Percentiles rank a stretch among this genome's conserved stretches.
Evolutionary conservation across 805 yeast species (phyloP).

Genomic region (Wickerhamomyces pijperi): DNA sequence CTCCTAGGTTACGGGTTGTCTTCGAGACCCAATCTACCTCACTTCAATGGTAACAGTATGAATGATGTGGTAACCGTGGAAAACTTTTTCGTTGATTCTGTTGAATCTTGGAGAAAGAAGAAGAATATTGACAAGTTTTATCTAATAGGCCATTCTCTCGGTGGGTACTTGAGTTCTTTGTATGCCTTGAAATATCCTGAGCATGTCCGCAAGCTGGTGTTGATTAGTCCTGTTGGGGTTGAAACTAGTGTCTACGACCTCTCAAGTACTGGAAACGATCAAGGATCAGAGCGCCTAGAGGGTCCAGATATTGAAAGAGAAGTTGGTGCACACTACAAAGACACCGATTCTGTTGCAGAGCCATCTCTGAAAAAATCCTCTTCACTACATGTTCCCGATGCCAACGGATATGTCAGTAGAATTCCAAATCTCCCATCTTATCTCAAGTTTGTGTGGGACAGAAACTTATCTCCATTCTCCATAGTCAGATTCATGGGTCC

Average conservation of each 20-base stretch:
- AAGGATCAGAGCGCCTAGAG: conserved; percentile 7
- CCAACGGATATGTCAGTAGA: conserved; percentile 22
- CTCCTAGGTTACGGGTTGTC: conserved; percentile 53
- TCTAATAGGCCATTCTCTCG: conserved; percentile 60
- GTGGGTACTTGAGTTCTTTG: conserved; percentile 55
- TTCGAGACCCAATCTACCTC: conserved; percentile 34
- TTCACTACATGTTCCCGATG: conserved; percentile 18
- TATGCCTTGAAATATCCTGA: conserved; percentile 47
- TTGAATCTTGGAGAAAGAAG: conserved; percentile 48
- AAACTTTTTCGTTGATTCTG: conserved; percentile 28
- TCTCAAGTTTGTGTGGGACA: conserved; percentile 37
- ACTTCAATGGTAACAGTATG: conserved; percentile 8
- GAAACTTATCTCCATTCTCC: conserved; percentile 43
- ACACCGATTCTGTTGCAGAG: conserved; percentile 8
- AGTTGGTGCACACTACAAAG: conserved; percentile 12
- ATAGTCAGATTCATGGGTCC: conserved; percentile 43
- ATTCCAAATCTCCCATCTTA: conserved; percentile 25
- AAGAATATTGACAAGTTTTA: conserved; percentile 39
- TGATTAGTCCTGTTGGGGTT: conserved; percentile 65
- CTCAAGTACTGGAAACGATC: not conserved
- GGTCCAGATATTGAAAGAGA: conserved; percentile 25
- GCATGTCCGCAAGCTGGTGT: conserved; percentile 36
- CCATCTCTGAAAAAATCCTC: conserved; percentile 4
- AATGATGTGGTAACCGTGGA: conserved; percentile 23
- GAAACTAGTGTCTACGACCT: conserved; percentile 38